Conservation (phyloP, 2,329 filamentous ascomycete genomes). For the Cladophialophora yegresii region DNA sequence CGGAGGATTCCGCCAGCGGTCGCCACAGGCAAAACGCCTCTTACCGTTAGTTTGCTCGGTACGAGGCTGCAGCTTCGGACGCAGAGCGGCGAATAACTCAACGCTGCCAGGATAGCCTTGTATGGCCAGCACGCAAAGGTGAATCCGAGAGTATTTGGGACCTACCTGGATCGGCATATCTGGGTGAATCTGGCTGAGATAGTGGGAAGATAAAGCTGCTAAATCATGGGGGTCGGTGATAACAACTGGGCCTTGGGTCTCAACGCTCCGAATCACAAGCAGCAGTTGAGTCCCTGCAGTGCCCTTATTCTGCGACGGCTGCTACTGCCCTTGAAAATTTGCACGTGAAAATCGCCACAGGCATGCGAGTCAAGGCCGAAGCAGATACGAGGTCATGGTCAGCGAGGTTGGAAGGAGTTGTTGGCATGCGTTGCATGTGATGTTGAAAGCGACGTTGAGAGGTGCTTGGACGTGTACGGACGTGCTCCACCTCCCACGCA, state of each 20-base stretch:
- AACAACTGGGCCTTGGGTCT: slow-evolving; percentile 6
- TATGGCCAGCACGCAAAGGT: not conserved
- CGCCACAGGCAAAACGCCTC: not conserved
- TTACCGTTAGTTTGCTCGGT: not conserved
- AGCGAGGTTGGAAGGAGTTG: slow-evolving; percentile 1
- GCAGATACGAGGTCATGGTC: slow-evolving; percentile 5
- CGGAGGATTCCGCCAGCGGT: not conserved
- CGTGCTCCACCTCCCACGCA: not conserved
- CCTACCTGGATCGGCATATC: slow-evolving; percentile 8
- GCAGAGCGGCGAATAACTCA: not conserved
- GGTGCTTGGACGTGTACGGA: not conserved
- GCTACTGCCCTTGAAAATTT: slow-evolving; percentile 5
- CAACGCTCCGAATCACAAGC: slow-evolving; percentile 13
- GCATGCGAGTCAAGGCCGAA: not conserved
- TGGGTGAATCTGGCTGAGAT: slow-evolving; percentile 2
- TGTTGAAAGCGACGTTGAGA: not conserved
- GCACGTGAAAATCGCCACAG: slow-evolving; percentile 15
- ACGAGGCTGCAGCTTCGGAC: slow-evolving; percentile 10
- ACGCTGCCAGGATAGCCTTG: slow-evolving; percentile 4
- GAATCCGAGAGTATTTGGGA: not conserved
- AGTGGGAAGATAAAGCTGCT: slow-evolving; percentile 17
- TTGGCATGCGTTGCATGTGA: slow-evolving; percentile 10
- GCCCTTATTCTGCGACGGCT: not conserved
- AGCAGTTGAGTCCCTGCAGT: slow-evolving; percentile 1
- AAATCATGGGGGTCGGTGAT: slow-evolving; percentile 8